Conservation (phyloP, 129 eudicot species). For the Lonicera japonica region DNA sequence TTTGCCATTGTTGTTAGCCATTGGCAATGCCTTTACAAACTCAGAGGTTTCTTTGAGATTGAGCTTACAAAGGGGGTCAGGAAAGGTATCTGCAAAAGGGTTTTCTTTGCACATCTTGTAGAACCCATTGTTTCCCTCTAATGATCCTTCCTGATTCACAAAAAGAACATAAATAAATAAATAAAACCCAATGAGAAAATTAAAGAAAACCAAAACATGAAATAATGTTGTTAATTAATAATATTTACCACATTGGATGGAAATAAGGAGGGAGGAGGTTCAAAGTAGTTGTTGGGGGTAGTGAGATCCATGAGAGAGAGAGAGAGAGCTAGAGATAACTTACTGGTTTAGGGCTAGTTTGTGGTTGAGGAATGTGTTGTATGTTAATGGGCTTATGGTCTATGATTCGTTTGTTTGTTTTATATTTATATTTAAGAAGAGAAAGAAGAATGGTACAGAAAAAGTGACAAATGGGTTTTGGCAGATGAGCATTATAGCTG, state of each 20-base stretch:
- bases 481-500: background rate
- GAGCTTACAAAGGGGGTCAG: constrained; percentile 56
- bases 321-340: background rate
- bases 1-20: constrained; percentile 18
- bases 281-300: constrained; percentile 10
- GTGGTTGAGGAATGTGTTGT: background rate
- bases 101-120: constrained; percentile 27
- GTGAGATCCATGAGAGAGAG: constrained; percentile 17
- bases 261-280: constrained; percentile 19
- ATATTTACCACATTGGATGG: constrained; percentile 33
- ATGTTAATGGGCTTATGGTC: too few relatives aligned
- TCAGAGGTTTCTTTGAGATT: constrained; percentile 58
- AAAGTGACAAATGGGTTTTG: background rate
- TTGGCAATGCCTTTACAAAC: constrained; percentile 63
- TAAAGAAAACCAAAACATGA: background rate
- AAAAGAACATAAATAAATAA: background rate
- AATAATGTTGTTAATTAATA: background rate
- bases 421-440: background rate
- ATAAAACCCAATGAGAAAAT: background rate
- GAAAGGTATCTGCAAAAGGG: constrained; percentile 36
- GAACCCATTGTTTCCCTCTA: constrained; percentile 23
- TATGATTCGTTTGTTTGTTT: background rate
- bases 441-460: background rate
- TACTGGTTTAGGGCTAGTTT: background rate
- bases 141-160: constrained; percentile 16